Percentiles rank a stretch among this genome's conserved stretches.
Evolutionary conservation across 164 flowering plant genomes (phyloP).

Genomic region (Vitis amurensis): DNA sequence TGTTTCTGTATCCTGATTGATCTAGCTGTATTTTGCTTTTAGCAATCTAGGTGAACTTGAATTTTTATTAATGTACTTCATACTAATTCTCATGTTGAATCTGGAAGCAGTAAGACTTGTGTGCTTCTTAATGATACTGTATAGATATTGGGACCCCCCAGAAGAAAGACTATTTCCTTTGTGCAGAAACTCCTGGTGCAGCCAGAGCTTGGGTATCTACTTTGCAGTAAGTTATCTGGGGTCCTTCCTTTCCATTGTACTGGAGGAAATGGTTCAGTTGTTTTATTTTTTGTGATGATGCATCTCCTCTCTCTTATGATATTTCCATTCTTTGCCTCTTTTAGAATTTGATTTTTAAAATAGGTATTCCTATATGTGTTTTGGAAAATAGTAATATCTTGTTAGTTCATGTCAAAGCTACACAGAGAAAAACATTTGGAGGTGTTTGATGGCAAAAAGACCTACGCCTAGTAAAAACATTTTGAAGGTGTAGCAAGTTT

Average conservation of each 20-base stretch:
- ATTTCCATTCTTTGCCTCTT: not conserved
- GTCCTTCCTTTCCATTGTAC: not conserved
- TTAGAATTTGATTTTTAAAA: too few relatives aligned
- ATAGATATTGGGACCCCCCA: constrained; percentile 95
- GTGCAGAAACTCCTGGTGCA: constrained; percentile 99
- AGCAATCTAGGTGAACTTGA: not conserved
- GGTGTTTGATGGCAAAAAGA: too few relatives aligned
- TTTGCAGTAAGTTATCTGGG: constrained; percentile 66
- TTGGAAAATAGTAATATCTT: not conserved
- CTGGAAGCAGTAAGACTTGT: not conserved
- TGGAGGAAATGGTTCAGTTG: not conserved
- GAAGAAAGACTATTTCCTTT: constrained; percentile 88
- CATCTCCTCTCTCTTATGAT: not conserved
- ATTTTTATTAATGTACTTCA: not conserved
- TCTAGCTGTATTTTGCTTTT: not conserved
- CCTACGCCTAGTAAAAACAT: too few relatives aligned
- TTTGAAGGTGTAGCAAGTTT: too few relatives aligned
- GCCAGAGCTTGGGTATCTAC: constrained; percentile 99
- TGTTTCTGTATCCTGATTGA: constrained; percentile 87
- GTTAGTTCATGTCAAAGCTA: not conserved
- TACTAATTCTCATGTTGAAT: not conserved
- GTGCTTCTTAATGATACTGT: constrained; percentile 39
- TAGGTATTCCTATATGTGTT: not conserved
- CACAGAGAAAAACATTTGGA: not conserved
- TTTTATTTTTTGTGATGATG: not conserved